phyloP scores from a whole-genome alignment of 1,139 yeast genomes.

The Insectozyma bohioensis region DNA sequence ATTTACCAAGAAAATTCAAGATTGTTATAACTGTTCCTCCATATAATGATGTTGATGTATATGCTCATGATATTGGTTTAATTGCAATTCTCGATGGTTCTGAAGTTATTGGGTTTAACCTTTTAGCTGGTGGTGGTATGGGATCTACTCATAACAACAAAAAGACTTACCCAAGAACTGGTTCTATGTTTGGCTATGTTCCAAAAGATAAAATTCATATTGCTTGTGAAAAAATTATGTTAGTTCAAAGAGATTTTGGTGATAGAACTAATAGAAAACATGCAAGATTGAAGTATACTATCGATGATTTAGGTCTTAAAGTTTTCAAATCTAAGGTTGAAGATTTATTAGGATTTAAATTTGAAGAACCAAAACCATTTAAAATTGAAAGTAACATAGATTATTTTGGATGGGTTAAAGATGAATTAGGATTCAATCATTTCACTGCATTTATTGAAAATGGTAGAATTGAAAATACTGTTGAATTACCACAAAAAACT shows the following conservation, averaged over 20 bases:
- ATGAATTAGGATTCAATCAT: conserved; percentile 83
- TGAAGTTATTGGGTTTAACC: conserved; percentile 73
- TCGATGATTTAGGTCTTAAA: conserved; percentile 88
- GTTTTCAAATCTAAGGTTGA: conserved; percentile 79
- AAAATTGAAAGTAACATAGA: conserved; percentile 86
- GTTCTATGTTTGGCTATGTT: conserved; percentile 80
- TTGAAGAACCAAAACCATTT: conserved; percentile 68
- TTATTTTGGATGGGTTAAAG: conserved; percentile 92
- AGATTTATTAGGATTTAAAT: conserved; percentile 74
- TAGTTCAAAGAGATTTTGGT: conserved; percentile 94
- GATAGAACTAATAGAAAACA: conserved; percentile 96
- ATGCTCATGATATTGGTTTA: conserved; percentile 92
- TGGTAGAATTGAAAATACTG: conserved; percentile 94
- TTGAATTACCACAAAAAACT: conserved; percentile 84
- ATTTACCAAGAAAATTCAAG: conserved; percentile 95
- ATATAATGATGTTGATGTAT: conserved; percentile 93
- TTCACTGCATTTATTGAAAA: conserved; percentile 94
- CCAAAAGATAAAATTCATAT: conserved; percentile 64
- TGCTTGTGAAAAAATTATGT: conserved; percentile 89
- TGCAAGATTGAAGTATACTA: conserved; percentile 95
- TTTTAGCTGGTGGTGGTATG: conserved; percentile 98
- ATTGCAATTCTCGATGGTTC: conserved; percentile 80
- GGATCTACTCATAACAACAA: conserved; percentile 96
- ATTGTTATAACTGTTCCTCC: conserved; percentile 96
- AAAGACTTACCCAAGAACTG: conserved; percentile 95